These are phyloP conservation scores for Raffaelea albimanens DNA, from an alignment of 2,329 filamentous ascomycete species.

Conservation along the genomic window DNA sequence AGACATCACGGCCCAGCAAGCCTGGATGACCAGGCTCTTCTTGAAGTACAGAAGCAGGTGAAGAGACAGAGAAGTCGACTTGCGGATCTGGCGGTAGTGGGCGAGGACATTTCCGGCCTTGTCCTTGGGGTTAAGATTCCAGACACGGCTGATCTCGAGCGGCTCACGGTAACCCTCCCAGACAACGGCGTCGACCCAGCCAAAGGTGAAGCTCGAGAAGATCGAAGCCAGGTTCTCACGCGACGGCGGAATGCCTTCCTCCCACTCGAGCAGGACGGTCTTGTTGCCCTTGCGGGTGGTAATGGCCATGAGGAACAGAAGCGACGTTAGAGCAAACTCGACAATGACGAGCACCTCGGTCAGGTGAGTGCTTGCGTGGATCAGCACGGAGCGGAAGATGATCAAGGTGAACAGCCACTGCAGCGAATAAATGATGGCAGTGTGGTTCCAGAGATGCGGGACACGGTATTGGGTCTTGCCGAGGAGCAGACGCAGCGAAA, in stretches of 20 bases:
- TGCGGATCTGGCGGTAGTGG: slow-evolving; percentile 77
- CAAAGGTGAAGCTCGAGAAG: slow-evolving; percentile 77
- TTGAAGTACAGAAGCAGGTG: slow-evolving; percentile 84
- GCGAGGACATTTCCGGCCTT: slow-evolving; percentile 74
- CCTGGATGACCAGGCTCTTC: slow-evolving; percentile 64
- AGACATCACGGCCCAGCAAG: slow-evolving; percentile 66
- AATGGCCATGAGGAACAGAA: slow-evolving; percentile 68
- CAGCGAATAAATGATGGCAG: slow-evolving; percentile 68
- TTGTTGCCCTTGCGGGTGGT: slow-evolving; percentile 89
- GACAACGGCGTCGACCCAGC: slow-evolving; percentile 84
- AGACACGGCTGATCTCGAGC: slow-evolving; percentile 75
- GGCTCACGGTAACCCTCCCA: slow-evolving; percentile 81
- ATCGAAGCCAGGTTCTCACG: slow-evolving; percentile 80
- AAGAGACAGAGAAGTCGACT: slow-evolving; percentile 66
- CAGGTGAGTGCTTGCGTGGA: slow-evolving; percentile 60
- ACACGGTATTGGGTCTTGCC: slow-evolving; percentile 56
- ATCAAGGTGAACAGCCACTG: slow-evolving; percentile 72
- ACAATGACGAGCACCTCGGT: slow-evolving; percentile 56
- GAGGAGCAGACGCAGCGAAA: slow-evolving; percentile 60
- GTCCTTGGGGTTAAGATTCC: slow-evolving; percentile 82
- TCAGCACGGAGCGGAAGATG: slow-evolving; percentile 75
- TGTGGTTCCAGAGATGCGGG: slow-evolving; percentile 84
- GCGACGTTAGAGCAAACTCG: slow-evolving; percentile 64
- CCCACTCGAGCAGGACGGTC: slow-evolving; percentile 77
- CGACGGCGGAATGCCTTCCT: slow-evolving; percentile 79